These are phyloP conservation scores for Neurospora africana DNA, from an alignment of 495 filamentous ascomycete species.

Conservation along the genomic window DNA sequence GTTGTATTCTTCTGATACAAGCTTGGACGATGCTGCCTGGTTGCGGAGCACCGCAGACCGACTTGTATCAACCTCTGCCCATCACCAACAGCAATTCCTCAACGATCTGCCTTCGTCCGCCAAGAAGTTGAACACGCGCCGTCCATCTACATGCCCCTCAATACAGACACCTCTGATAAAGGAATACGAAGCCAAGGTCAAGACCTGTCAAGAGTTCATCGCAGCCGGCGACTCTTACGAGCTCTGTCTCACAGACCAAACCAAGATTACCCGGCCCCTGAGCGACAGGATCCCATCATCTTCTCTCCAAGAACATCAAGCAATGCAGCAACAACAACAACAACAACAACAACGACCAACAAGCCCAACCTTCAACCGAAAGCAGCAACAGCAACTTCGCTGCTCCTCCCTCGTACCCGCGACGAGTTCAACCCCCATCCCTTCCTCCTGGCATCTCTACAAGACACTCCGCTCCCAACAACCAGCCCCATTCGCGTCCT, in stretches of 20 bases:
- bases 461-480: slow-evolving; percentile 58
- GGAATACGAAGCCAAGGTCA: slow-evolving; percentile 54
- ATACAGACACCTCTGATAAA: slow-evolving; percentile 38
- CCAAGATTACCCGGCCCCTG: slow-evolving; percentile 39
- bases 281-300: slow-evolving; percentile 44
- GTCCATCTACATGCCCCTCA: slow-evolving; percentile 12
- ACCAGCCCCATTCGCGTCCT: slow-evolving; percentile 80
- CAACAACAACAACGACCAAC: slow-evolving; percentile 1
- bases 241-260: slow-evolving; percentile 75
- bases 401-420: neutral
- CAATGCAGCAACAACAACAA: slow-evolving; percentile 4
- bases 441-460: slow-evolving; percentile 59
- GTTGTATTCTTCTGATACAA: slow-evolving; percentile 28
- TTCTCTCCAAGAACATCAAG: slow-evolving; percentile 29
- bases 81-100: neutral
- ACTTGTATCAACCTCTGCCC: slow-evolving; percentile 15
- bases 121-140: slow-evolving; percentile 7
- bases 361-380: slow-evolving; percentile 6
- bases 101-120: neutral
- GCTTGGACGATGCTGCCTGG: slow-evolving; percentile 23
- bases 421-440: neutral
- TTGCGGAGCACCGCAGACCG: slow-evolving; percentile 17
- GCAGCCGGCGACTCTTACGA: slow-evolving; percentile 82
- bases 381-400: slow-evolving; percentile 3
- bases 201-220: slow-evolving; percentile 60